A percentile compares a stretch with the other conserved stretches of the same genome.
phyloP scores from a whole-genome alignment of 768 basidiomycete species.

The Lactarius indigo region DNA sequence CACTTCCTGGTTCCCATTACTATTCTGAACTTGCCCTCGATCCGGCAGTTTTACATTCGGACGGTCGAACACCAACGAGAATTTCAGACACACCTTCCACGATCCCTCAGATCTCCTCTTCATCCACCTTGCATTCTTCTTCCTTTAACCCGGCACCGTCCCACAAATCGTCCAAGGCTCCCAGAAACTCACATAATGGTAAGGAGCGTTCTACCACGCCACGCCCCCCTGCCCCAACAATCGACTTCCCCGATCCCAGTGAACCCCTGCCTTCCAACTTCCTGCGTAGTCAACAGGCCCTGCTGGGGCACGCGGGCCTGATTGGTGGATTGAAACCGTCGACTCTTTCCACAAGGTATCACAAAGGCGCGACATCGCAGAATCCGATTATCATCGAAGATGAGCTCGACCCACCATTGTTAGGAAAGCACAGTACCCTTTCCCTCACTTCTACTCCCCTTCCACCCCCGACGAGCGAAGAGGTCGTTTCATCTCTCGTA shows the following conservation, averaged over 20 bases:
- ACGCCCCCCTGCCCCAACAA: constrained; percentile 50
- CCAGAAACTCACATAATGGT: constrained; percentile 31
- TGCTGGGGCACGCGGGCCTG: constrained; percentile 69
- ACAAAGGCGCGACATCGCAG: constrained; percentile 49
- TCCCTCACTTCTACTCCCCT: constrained; percentile 42
- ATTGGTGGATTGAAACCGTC: constrained; percentile 63
- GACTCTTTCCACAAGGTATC: constrained; percentile 41
- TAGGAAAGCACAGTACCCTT: constrained; percentile 28
- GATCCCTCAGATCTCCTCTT: constrained; percentile 4
- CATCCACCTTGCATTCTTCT: constrained; percentile 22
- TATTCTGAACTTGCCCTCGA: constrained; percentile 82
- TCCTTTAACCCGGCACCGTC: constrained; percentile 23
- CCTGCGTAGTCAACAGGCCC: constrained; percentile 65
- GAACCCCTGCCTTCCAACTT: constrained; percentile 64
- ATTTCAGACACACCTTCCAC: constrained; percentile 36
- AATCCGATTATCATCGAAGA: constrained; percentile 76
- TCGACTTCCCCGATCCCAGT: constrained; percentile 58
- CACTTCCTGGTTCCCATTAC: constrained; percentile 93
- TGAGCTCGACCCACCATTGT: constrained; percentile 36
- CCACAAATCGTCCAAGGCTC: constrained; percentile 16
- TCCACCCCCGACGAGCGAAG: constrained; percentile 50
- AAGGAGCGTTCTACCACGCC: constrained; percentile 41
- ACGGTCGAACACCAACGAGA: constrained; percentile 31
- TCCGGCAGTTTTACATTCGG: constrained; percentile 69
- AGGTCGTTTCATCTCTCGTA: constrained; percentile 56